Conservation (phyloP, 768 basidiomycete species). For the Suillus spraguei region DNA sequence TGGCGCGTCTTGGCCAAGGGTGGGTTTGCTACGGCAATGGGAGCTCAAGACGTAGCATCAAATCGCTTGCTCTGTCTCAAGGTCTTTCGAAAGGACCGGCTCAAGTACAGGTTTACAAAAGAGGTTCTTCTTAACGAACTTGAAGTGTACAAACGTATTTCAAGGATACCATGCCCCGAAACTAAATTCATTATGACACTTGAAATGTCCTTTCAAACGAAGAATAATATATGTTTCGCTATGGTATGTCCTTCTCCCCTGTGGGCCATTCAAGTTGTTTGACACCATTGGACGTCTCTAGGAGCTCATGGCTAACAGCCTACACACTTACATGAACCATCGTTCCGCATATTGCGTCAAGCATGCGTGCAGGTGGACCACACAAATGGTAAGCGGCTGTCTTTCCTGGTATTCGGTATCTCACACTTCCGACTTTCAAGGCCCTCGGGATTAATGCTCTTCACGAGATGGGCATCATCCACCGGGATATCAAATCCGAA, state of each 20-base stretch:
- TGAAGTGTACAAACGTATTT: slow-evolving; percentile 38
- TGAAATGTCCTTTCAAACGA: slow-evolving; percentile 39
- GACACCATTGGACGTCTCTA: slow-evolving; percentile 12
- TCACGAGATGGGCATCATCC: too few relatives aligned
- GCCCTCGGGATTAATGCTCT: too few relatives aligned
- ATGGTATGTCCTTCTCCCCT: background rate
- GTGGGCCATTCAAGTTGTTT: background rate
- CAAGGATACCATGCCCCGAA: slow-evolving; percentile 25
- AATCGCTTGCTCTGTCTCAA: slow-evolving; percentile 44
- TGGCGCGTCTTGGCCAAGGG: slow-evolving; percentile 11
- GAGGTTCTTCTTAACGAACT: slow-evolving; percentile 35
- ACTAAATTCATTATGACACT: slow-evolving; percentile 40
- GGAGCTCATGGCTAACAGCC: slow-evolving; percentile 44
- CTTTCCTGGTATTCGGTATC: slow-evolving; percentile 6
- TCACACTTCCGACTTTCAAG: background rate
- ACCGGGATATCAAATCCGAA: too few relatives aligned
- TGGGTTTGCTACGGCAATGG: slow-evolving; percentile 24
- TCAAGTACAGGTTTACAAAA: slow-evolving; percentile 15
- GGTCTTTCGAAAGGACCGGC: slow-evolving; percentile 26
- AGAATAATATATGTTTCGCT: background rate
- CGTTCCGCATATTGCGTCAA: slow-evolving; percentile 16
- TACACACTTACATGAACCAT: slow-evolving; percentile 31
- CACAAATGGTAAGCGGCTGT: slow-evolving; percentile 37
- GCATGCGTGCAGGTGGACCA: slow-evolving; percentile 32
- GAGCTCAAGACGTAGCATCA: slow-evolving; percentile 24